Evolutionary conservation across 306 rosid species (phyloP).

Genomic region (Fragaria vesca): DNA sequence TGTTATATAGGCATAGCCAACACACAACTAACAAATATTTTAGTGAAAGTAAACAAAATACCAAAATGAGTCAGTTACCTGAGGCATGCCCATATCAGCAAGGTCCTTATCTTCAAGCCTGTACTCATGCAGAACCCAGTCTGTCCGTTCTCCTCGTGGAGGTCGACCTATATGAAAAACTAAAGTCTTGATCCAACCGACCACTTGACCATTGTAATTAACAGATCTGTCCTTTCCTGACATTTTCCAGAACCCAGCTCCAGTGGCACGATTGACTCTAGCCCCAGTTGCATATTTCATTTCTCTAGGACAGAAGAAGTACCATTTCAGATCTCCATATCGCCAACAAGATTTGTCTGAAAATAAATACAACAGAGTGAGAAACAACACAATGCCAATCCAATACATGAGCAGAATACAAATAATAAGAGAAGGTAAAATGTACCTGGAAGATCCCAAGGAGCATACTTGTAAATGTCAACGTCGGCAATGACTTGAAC

Average conservation of each 20-base stretch:
- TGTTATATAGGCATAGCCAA: background rate
- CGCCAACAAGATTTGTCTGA: constrained; percentile 49
- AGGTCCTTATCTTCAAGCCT: constrained; percentile 49
- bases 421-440: background rate
- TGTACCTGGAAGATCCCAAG: constrained; percentile 85
- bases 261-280: constrained; percentile 56
- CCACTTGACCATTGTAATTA: constrained; percentile 25
- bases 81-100: constrained; percentile 33
- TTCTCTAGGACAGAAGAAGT: constrained; percentile 58
- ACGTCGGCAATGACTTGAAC: constrained; percentile 46
- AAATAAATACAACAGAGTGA: background rate
- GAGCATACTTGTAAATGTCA: constrained; percentile 57
- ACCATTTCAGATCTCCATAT: constrained; percentile 64
- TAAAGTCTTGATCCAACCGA: constrained; percentile 65
- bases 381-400: background rate
- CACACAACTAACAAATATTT: background rate
- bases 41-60: background rate
- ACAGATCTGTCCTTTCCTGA: constrained; percentile 66
- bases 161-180: constrained; percentile 60
- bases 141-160: constrained; percentile 55
- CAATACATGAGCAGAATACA: background rate
- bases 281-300: constrained; percentile 58
- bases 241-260: constrained; percentile 66
- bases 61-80: constrained; percentile 38
- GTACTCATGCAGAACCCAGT: constrained; percentile 89